Evolutionary conservation across 176 grass and related monocot genomes (phyloP).

Genomic region (Coix lacrymajobi): DNA sequence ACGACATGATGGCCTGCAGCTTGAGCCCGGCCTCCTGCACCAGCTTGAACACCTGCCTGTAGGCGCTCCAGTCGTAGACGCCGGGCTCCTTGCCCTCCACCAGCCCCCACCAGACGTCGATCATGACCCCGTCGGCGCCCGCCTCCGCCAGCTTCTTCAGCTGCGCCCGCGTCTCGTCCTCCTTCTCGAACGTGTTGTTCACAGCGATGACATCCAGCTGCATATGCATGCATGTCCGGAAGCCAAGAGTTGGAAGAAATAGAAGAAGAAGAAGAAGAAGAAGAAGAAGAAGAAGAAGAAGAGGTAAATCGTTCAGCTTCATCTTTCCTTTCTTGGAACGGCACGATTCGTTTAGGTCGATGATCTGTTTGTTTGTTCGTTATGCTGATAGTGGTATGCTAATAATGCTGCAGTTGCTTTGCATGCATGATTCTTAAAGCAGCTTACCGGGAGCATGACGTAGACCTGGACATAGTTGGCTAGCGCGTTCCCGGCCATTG

Average conservation of each 20-base stretch:
- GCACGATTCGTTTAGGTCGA: background rate
- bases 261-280: too few species aligned
- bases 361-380: background rate
- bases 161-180: constrained; percentile 37
- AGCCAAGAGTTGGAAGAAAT: background rate
- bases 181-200: constrained; percentile 46
- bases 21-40: constrained; percentile 67
- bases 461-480: constrained; percentile 66
- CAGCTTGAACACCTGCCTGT: constrained; percentile 64
- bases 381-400: background rate
- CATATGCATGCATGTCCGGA: background rate
- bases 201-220: constrained; percentile 46
- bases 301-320: background rate
- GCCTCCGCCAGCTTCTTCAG: constrained; percentile 49
- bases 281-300: too few species aligned
- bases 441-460: constrained; percentile 70
- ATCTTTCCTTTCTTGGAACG: background rate
- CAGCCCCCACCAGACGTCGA: constrained; percentile 95
- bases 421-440: background rate
- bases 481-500: constrained; percentile 32
- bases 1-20: constrained; percentile 90
- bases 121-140: constrained; percentile 69
- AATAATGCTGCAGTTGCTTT: background rate
- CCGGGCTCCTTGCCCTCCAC: constrained; percentile 48
- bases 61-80: constrained; percentile 62